Base-by-base conservation (phyloP, 2,329 filamentous ascomycete species). In the Exophiala sp. region DNA sequence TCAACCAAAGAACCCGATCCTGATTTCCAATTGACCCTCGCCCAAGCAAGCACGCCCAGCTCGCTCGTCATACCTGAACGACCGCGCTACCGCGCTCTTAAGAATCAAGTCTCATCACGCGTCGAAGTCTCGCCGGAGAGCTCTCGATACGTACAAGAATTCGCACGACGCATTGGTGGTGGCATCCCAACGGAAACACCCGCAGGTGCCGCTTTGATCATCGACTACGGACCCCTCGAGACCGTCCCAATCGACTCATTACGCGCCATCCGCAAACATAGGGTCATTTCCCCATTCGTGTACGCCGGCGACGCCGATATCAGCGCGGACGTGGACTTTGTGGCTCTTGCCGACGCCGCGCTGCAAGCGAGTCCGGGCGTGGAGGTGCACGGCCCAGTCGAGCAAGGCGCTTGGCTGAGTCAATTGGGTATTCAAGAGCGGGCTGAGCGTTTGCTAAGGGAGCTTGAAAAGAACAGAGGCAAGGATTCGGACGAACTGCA, bases 121-220 rank as follows among this genome's bases (percentile, higher is more conserved):
- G 87, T 97, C 60, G 94, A 99, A 72, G 81, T 99, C 58, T 95
- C 88, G 42, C 94, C 94, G 0, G 92, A 97, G 69, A 88, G 88
- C 1, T 84, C 87, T 21, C 80, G 89, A 35, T 94, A 91, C 70
- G 83, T 86, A 1, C 78, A 85, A 41, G 88, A 95, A 67, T 89
- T 99, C 68, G 90, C 94, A 5, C 73, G 80, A 10, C 85, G 90
- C 50, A 95, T 99, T 65, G 92, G 92, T 48, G 90, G 89, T 47
- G 49, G 52, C 60, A 10, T 47, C 35, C 14, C 5, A 4, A 35
- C 21, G 18, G 89, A 76, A 0, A 68, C 67, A 1, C 84, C 91
- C 1, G 86, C 85, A 0, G 94, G 94, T 46, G 94, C 91, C 7
- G 94, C 92, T 1, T 78, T 99, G n/a, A 89, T 99, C 63, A 83